These are phyloP conservation scores for Sphagnum contortum DNA, from an alignment of 225 moss, liverwort and hornwort genomes.

Conservation along the genomic window DNA sequence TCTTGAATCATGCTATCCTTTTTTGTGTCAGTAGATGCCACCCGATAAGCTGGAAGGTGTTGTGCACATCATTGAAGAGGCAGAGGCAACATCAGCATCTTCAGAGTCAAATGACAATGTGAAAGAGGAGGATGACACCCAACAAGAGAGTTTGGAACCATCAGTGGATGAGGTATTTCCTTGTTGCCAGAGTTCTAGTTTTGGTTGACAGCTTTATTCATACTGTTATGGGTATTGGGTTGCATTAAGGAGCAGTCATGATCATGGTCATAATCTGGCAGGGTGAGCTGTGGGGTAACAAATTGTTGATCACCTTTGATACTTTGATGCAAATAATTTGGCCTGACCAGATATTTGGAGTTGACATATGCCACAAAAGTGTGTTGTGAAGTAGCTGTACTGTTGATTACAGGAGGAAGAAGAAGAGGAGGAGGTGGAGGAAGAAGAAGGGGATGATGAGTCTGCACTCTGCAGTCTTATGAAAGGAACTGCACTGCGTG, in stretches of 20 bases:
- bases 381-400: too few species aligned
- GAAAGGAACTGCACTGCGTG: slow-evolving; percentile 81
- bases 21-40: slow-evolving; percentile 44
- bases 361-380: too few species aligned
- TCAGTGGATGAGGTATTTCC: slow-evolving; percentile 15
- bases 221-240: too few species aligned
- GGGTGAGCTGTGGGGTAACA: neutral
- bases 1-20: too few species aligned
- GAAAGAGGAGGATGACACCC: neutral
- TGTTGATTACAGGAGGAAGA: too few species aligned
- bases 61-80: slow-evolving; percentile 53
- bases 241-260: too few species aligned
- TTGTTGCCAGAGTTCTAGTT: neutral
- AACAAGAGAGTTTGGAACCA: slow-evolving; percentile 7
- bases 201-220: too few species aligned
- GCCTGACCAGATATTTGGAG: neutral
- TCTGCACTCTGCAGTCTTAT: slow-evolving; percentile 70
- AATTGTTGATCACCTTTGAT: neutral
- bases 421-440: slow-evolving; percentile 34
- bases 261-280: neutral
- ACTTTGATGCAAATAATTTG: neutral
- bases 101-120: neutral
- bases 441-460: slow-evolving; percentile 65
- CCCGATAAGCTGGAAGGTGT: slow-evolving; percentile 54
- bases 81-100: slow-evolving; percentile 27